Evolutionary conservation across 2,329 filamentous ascomycete genomes (phyloP), one percentile per base, ranked within the genome.

Genomic region (Alternaria alternata): DNA sequence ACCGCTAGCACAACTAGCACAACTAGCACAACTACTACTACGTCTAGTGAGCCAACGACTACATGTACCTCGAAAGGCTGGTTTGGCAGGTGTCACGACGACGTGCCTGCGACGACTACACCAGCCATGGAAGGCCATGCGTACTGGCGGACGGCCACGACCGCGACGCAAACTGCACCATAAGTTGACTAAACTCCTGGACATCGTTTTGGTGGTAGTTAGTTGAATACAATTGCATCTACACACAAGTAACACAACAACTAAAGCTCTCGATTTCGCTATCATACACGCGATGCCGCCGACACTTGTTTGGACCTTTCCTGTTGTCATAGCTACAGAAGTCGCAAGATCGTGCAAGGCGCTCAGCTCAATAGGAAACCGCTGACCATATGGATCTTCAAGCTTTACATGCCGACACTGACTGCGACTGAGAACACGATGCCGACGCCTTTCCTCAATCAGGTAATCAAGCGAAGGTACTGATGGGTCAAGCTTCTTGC

Each of bases 11-110:
- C 44, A 28, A 70, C 65, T 4, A 64, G 24, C 22, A 73, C 69
- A 1, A 64, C 34, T 43, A 53, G 41, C 11, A 34, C 44, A 22
- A 70, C 65, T 4, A 64, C 65, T 7, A 71, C 71, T 18, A 66
- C 69, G 4, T 68, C 71, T 5, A 59, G 60, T 26, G 61, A 63
- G 48, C 49, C 65, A 11, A 70, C 68, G 2, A 76, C 72, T 16
- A 74, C 73, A 2, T 78, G 75, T 38, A 73, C 72, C 18, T 73
- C 63, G 26, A 74, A 76, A 58, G 75, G 75, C 24, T 78, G 75
- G 75, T 76, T 78, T 54, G 75, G 75, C n/a, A 69, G 66, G 12
- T 78, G 75, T 57, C 57, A 67, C 3, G 75, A 78, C 53, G 63
- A 66, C 18, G 63, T 62, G 16, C 59, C 71, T 20, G 62, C 49